Conservation (phyloP, 169 alveolate genomes). For the Plasmodium yoelii region DNA sequence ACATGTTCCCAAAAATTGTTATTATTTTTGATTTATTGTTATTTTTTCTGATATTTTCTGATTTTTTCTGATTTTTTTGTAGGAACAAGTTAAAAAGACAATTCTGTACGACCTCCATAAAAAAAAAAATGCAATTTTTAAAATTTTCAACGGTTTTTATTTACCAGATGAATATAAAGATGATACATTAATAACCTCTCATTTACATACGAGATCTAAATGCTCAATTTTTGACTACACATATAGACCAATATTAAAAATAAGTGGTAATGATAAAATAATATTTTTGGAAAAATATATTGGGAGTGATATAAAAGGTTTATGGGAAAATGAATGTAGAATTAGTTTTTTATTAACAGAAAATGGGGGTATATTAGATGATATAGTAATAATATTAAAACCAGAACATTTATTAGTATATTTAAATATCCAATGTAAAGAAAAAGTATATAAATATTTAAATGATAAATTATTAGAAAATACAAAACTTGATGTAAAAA, state of each 20-base stretch:
- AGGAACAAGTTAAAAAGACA: constrained; percentile 56
- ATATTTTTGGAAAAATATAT: constrained; percentile 66
- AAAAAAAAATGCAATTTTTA: constrained; percentile 71
- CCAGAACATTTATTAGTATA: constrained; percentile 58
- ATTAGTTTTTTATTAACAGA: constrained; percentile 72
- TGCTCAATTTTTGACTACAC: constrained; percentile 73
- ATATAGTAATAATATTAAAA: constrained; percentile 48
- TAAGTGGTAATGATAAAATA: constrained; percentile 71
- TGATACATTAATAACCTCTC: constrained; percentile 56
- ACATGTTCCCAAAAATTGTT: no score
- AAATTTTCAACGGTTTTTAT: constrained; percentile 50
- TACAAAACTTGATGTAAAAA: constrained; percentile 42
- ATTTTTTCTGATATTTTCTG: no score
- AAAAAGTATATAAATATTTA: constrained; percentile 58
- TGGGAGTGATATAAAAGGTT: constrained; percentile 75
- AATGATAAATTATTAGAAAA: constrained; percentile 51
- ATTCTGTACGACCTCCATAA: constrained; percentile 57
- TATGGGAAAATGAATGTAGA: constrained; percentile 78
- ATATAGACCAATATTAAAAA: constrained; percentile 74
- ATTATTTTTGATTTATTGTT: no score
- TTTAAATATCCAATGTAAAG: constrained; percentile 71
- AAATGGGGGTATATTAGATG: constrained; percentile 72
- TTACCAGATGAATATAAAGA: constrained; percentile 74
- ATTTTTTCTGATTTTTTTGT: no score
- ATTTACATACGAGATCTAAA: constrained; percentile 71